Base-by-base conservation (phyloP, 345 rosid genomes). In the Lepidium sativum region DNA sequence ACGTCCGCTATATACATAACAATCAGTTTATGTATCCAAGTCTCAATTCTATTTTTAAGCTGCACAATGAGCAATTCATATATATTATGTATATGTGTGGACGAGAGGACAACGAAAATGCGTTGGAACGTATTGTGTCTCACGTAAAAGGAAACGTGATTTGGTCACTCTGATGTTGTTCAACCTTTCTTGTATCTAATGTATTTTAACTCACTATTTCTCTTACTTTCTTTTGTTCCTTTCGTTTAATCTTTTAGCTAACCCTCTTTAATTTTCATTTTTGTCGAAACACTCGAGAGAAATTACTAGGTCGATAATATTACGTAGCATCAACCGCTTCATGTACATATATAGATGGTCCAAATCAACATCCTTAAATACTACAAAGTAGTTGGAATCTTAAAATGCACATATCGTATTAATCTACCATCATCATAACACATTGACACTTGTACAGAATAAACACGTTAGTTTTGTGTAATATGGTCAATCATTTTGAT, bases 161-260 rank as follows among this genome's bases (percentile, higher is more conserved):
- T n/a, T 63, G 64, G 64, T 63, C 64, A 64, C 48, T 53, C 32
- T 54, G 69, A 69, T 48, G 62, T 70, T 63, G 63, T 69, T 54
- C 74, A 49, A 54, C 43, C 55, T 42, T 33, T 4, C 29, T 25
- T 47, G 20, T n/a, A 52, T 57, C 33, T 42, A 32, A 33, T 52
- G 32, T 61, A 34, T 52, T 41, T 17, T 2, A 33, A 34, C 32
- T 15, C 21, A 60, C 4, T 39, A 38, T 9, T 51, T 9, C 16
- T 34, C 31, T 53, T 51, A 34, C 32, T 9, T 5, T 10, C 34
- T 52, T 42, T 34, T 52, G 62, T 34, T 68, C 27, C 65, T 58
- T 47, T 47, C 43, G 10, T 31, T 40, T 58, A 29, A 13, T 2
- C 66, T 39, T 41, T 58, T 40, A 32, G 8, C 59, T 39, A 58